Percentiles rank a stretch among this genome's conserved stretches.
These are phyloP conservation scores for Mycosphaerella sp. DNA, from an alignment of 2,329 filamentous ascomycete genomes.

Conservation along the genomic window DNA sequence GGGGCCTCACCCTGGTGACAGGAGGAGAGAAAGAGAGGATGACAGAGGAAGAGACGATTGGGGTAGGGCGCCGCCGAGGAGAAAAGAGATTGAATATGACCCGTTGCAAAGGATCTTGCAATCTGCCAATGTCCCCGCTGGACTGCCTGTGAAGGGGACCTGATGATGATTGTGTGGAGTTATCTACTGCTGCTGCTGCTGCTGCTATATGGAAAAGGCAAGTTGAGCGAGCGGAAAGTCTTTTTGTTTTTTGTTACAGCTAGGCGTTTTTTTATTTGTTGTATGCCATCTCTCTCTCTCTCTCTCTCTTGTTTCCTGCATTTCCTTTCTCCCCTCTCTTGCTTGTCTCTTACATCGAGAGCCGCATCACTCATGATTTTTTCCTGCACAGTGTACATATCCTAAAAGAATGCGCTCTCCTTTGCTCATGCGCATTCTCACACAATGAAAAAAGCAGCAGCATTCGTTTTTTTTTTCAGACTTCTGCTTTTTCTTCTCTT, in stretches of 20 bases:
- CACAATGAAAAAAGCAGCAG: no score
- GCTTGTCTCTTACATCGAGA: background rate
- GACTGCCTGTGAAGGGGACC: slow-evolving; percentile 1
- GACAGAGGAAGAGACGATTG: slow-evolving; percentile 1
- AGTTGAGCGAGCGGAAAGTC: background rate
- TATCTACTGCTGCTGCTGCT: background rate
- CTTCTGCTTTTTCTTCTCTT: no score
- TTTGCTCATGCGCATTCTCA: no score
- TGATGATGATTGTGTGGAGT: background rate
- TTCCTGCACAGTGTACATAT: no score
- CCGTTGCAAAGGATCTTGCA: slow-evolving; percentile 4
- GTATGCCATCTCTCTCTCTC: background rate
- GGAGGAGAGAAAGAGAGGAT: slow-evolving; percentile 5
- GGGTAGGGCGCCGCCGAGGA: background rate
- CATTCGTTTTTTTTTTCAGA: no score
- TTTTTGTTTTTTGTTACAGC: background rate
- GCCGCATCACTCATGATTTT: background rate
- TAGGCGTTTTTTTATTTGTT: background rate
- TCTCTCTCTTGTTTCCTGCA: no score
- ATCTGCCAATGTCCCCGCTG: slow-evolving; percentile 2
- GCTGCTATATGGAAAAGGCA: background rate
- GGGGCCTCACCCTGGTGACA: slow-evolving; percentile 8
- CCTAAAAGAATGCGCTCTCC: no score
- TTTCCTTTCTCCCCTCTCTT: no score
- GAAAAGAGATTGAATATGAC: slow-evolving; percentile 6